A percentile compares a stretch with the other conserved stretches of the same genome.
Conservation (phyloP, 495 filamentous ascomycete species). For the Neurospora cerealis region DNA sequence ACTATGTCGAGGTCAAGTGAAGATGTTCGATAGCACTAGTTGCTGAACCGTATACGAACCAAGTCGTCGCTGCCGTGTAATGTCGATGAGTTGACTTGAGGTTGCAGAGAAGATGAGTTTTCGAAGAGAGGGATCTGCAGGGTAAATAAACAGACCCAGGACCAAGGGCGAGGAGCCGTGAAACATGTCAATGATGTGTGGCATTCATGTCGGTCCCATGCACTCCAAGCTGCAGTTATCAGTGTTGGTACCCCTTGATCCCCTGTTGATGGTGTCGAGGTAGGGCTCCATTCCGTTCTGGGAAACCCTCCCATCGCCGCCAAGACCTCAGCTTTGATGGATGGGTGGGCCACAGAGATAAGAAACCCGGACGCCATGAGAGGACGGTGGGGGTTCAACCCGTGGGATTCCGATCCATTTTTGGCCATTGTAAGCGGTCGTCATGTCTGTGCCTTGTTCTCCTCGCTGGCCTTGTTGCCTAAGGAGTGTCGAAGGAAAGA, state of each 20-base stretch:
- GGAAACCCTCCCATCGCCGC: constrained; percentile 7
- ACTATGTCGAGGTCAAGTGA: neutral
- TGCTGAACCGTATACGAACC: constrained; percentile 5
- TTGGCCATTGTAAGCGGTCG: neutral
- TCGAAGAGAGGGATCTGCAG: constrained; percentile 9
- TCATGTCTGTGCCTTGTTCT: neutral
- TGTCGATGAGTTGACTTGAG: neutral
- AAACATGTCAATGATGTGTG: neutral
- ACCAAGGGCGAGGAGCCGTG: neutral
- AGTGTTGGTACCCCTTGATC: neutral
- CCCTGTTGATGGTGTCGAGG: neutral
- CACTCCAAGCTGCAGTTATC: constrained; percentile 1
- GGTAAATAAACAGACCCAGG: constrained; percentile 14
- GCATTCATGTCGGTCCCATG: neutral
- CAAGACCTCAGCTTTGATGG: constrained; percentile 8
- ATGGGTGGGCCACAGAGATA: constrained; percentile 11
- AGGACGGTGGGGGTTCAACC: constrained; percentile 13
- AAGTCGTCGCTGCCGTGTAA: neutral
- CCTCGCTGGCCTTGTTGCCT: neutral
- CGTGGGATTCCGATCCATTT: constrained; percentile 5
- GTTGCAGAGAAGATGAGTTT: constrained; percentile 1
- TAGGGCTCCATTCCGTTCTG: constrained; percentile 11
- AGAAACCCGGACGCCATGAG: constrained; percentile 7
- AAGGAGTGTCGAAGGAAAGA: neutral
- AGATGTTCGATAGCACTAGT: neutral